Evolutionary conservation across 2,329 filamentous ascomycete genomes (phyloP), one percentile per base, ranked within the genome.

Genomic region (Sporothrix brunneoviolacea): DNA sequence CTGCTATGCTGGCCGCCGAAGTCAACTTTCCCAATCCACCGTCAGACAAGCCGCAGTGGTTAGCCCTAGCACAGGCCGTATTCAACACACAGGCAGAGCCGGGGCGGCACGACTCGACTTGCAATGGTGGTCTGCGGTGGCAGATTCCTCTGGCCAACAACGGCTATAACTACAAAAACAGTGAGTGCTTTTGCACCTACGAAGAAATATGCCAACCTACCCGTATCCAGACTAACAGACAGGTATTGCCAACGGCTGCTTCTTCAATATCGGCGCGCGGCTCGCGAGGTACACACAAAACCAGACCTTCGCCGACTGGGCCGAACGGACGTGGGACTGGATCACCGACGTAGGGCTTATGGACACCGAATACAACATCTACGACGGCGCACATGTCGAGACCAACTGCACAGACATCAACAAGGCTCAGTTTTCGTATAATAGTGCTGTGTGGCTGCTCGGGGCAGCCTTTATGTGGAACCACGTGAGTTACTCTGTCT

Each of bases 101-200:
- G 9, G 68, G 72, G 35, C 83, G 81, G 73, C 74, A 82, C 52
- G 69, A 66, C 1, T 61, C 61, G 0, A 70, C 68, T 2, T 86
- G 83, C 60, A 70, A 69, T 16, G 83, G 82, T 45, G 83, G 83
- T 2, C 63, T 86, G 52, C 76, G 80, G 54, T 85, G 82, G 81
- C 83, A 87, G 66, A 80, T 86, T 40, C 80, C 76, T 58, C 64
- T 71, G 0, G 76, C 78, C 58, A 83, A 85, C 60, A 69, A 64
- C 18, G 84, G 84, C 3, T 88, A 82, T 64, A 71, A 77, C 55
- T 86, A 86, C 71, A 88, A 76, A 61, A 75, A 75, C 54, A 64
- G 64, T 60, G 37, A 46, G 46, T 27, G n/a, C n/a, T n/a, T n/a
- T n/a, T n/a, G n/a, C n/a, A n/a, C n/a, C n/a, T n/a, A n/a, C n/a